Percentiles rank a stretch among this genome's conserved stretches.
These are phyloP conservation scores for Diaporthe vaccinii DNA, from an alignment of 2,329 filamentous ascomycete species.

Conservation along the genomic window DNA sequence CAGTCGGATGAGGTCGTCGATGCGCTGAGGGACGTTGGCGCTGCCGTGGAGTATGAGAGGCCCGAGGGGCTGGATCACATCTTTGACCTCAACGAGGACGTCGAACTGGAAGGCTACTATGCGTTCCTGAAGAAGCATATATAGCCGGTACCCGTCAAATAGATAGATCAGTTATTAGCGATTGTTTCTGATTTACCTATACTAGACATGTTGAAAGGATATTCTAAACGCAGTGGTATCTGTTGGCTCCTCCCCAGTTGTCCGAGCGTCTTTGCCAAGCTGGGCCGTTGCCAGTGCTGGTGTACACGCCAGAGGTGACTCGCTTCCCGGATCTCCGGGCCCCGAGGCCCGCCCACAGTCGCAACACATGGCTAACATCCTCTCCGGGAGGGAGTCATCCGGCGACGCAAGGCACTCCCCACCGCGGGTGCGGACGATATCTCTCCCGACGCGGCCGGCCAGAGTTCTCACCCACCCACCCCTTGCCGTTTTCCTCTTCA, in stretches of 20 bases:
- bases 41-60: slow-evolving; percentile 9
- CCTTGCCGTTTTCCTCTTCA: neutral
- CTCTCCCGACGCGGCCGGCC: neutral
- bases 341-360: neutral
- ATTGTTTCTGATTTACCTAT: neutral
- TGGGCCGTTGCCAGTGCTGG: neutral
- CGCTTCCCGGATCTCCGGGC: neutral
- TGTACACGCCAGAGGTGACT: neutral
- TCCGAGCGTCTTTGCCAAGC: neutral
- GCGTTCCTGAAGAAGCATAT: slow-evolving; percentile 13
- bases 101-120: slow-evolving; percentile 12
- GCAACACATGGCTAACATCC: neutral
- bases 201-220: neutral
- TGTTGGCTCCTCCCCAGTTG: neutral
- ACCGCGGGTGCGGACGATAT: neutral
- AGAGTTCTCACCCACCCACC: neutral
- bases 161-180: neutral
- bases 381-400: neutral
- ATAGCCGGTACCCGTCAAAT: neutral
- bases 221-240: no score
- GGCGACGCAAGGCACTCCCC: neutral
- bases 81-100: neutral
- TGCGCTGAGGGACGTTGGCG: slow-evolving; percentile 4
- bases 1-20: slow-evolving; percentile 13
- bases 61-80: slow-evolving; percentile 11